Percentiles rank a stretch among this genome's conserved stretches.
phyloP scores from a whole-genome alignment of 371 early-diverging fungal species.

The Rhizopus stolonifer region DNA sequence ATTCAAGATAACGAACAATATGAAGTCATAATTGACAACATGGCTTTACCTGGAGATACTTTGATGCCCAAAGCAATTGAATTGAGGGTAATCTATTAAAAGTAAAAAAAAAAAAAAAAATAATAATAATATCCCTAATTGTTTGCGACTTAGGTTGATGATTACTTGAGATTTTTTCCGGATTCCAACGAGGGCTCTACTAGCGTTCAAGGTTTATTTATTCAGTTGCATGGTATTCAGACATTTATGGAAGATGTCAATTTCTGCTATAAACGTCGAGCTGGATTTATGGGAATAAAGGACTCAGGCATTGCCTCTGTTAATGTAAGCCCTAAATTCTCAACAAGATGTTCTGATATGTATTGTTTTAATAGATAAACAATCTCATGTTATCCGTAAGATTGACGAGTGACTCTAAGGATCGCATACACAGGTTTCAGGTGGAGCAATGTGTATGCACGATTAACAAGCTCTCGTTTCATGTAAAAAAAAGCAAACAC shows the following conservation, averaged over 20 bases:
- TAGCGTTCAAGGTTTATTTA: constrained; percentile 27
- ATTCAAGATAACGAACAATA: constrained; percentile 25
- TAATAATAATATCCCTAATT: too few species aligned
- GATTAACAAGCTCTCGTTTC: constrained; percentile 52
- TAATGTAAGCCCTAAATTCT: constrained; percentile 19
- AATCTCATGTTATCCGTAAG: constrained; percentile 42
- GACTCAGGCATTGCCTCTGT: constrained; percentile 60
- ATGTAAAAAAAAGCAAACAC: constrained; percentile 45
- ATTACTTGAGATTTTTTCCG: constrained; percentile 36
- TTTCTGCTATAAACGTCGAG: constrained; percentile 59
- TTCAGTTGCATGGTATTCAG: constrained; percentile 32
- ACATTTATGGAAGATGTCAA: constrained; percentile 42
- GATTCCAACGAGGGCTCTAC: constrained; percentile 40
- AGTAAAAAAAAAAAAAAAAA: too few species aligned
- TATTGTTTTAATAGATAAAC: constrained; percentile 37
- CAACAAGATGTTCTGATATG: background rate
- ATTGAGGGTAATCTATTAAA: constrained; percentile 53
- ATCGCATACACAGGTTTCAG: constrained; percentile 28
- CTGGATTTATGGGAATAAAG: constrained; percentile 51
- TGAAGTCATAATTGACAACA: constrained; percentile 60
- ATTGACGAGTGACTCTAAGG: constrained; percentile 34
- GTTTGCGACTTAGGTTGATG: constrained; percentile 27
- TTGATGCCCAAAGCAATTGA: constrained; percentile 61
- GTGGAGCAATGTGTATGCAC: constrained; percentile 34
- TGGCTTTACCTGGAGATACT: constrained; percentile 57